phyloP scores from a whole-genome alignment of 2,329 filamentous ascomycete genomes.

The Arthrobotrys conoides region DNA sequence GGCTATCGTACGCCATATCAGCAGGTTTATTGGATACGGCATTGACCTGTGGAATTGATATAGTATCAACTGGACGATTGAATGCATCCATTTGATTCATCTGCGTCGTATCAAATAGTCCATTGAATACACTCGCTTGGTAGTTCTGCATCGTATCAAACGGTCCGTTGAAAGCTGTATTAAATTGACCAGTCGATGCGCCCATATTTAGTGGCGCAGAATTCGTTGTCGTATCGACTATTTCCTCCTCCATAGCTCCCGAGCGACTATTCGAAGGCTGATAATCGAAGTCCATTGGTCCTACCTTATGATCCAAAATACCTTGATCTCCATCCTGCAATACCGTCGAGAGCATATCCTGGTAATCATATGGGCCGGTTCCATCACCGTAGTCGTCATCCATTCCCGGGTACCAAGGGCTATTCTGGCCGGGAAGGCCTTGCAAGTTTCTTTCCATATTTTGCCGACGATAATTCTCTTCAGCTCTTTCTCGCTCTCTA shows the following conservation, averaged over 20 bases:
- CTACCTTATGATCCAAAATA: neutral
- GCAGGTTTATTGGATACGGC: neutral
- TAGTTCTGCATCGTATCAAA: neutral
- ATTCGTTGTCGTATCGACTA: neutral
- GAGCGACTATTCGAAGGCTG: neutral
- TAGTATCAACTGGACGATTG: neutral
- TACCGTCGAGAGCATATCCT: neutral
- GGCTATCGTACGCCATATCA: neutral
- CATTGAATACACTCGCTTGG: neutral
- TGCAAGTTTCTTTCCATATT: neutral
- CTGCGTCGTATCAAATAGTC: neutral
- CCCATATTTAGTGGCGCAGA: neutral
- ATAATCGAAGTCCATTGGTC: neutral
- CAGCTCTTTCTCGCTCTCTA: neutral
- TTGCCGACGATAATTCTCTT: neutral
- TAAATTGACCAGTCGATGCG: neutral
- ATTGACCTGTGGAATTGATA: neutral
- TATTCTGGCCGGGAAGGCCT: neutral
- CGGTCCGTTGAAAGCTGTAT: neutral
- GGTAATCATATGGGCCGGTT: neutral
- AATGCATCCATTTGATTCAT: neutral
- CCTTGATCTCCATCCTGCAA: neutral
- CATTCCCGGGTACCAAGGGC: neutral
- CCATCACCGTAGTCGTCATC: neutral
- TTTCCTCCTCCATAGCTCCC: constrained; percentile 8